These are phyloP conservation scores for Penicillium paxilli DNA, from an alignment of 495 filamentous ascomycete species.

Conservation along the genomic window DNA sequence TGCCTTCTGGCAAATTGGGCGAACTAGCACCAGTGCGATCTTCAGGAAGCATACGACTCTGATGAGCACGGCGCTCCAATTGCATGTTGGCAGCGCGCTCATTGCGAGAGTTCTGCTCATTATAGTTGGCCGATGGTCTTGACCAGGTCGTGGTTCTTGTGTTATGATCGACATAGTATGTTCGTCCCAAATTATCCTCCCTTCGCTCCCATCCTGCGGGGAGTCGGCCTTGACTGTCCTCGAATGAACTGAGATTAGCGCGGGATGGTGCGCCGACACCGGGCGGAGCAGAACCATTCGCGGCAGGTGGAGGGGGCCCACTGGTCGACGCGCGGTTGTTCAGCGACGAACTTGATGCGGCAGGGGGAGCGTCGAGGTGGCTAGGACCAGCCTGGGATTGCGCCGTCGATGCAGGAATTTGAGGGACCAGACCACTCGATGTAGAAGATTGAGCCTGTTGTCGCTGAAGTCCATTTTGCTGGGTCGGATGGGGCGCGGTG, in stretches of 20 bases:
- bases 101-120: slow-evolving; percentile 71
- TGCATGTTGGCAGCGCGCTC: slow-evolving; percentile 87
- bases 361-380: slow-evolving; percentile 27
- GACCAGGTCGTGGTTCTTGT: slow-evolving; percentile 96
- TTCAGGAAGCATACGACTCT: slow-evolving; percentile 93
- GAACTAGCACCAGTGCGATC: slow-evolving; percentile 94
- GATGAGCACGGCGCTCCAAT: slow-evolving; percentile 86
- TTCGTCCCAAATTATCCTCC: slow-evolving; percentile 93
- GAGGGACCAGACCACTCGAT: slow-evolving; percentile 42
- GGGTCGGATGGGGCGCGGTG: slow-evolving; percentile 50
- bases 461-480: slow-evolving; percentile 38
- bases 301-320: slow-evolving; percentile 29
- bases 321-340: slow-evolving; percentile 42
- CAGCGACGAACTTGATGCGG: slow-evolving; percentile 37
- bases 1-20: slow-evolving; percentile 70
- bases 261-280: slow-evolving; percentile 43
- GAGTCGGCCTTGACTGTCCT: slow-evolving; percentile 88
- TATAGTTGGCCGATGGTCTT: slow-evolving; percentile 78
- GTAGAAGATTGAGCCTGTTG: slow-evolving; percentile 40
- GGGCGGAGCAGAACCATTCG: slow-evolving; percentile 42
- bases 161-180: slow-evolving; percentile 99
- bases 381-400: slow-evolving; percentile 32
- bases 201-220: slow-evolving; percentile 94
- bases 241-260: slow-evolving; percentile 82
- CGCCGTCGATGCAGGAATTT: slow-evolving; percentile 30